Conservation (phyloP, 352 stramenopile genomes). For the Globisporangium polare region DNA sequence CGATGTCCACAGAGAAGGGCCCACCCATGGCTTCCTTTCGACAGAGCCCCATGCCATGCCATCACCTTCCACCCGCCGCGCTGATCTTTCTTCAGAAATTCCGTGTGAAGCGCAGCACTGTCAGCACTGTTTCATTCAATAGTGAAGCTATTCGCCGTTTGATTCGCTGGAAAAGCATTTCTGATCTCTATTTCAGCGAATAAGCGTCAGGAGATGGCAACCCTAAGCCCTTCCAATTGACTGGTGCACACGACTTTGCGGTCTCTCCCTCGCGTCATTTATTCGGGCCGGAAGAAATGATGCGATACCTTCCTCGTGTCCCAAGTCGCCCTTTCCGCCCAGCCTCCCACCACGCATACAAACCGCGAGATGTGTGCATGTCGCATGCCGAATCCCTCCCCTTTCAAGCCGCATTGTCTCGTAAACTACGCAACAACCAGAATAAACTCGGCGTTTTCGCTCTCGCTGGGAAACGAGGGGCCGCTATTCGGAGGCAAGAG, state of each 20-base stretch:
- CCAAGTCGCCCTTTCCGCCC: constrained; percentile 1
- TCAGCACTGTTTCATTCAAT: neutral
- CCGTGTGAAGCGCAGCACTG: neutral
- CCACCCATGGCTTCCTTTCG: neutral
- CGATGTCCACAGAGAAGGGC: neutral
- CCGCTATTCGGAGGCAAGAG: constrained; percentile 9
- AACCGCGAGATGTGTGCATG: neutral
- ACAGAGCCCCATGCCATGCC: neutral
- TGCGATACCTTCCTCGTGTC: neutral
- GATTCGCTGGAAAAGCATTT: constrained; percentile 9
- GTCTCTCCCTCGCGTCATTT: constrained; percentile 3
- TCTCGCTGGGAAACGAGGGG: constrained; percentile 1
- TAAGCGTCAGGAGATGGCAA: neutral
- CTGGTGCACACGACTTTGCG: constrained; percentile 20
- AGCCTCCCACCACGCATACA: neutral
- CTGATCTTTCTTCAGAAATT: constrained; percentile 9
- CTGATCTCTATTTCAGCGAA: constrained; percentile 4
- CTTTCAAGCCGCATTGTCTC: neutral
- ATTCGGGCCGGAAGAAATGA: constrained; percentile 2
- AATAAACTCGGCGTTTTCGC: constrained; percentile 5
- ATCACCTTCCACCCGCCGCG: neutral
- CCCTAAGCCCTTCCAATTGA: constrained; percentile 20
- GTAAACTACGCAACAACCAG: constrained; percentile 12
- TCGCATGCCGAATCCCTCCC: constrained; percentile 2
- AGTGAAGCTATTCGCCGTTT: neutral